Conservation (phyloP, 257 asterid genomes). For the Dorcoceras hygrometricum region DNA sequence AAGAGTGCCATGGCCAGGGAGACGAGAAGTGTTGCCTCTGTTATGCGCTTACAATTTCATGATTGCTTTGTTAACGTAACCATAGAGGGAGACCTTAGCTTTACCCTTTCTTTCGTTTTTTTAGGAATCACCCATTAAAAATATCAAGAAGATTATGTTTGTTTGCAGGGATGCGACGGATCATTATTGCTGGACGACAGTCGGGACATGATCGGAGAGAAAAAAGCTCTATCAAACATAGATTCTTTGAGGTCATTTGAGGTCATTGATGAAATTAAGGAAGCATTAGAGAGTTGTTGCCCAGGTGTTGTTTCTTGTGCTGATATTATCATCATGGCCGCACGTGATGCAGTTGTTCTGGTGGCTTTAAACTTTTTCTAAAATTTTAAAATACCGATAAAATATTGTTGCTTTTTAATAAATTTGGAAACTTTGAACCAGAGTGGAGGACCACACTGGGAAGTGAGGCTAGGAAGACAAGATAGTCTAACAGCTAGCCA, state of each 20-base stretch:
- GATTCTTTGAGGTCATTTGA: slow-evolving; percentile 74
- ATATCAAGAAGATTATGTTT: no score
- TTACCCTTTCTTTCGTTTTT: no score
- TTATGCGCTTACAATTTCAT: slow-evolving; percentile 93
- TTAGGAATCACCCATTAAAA: no score
- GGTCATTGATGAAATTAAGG: slow-evolving; percentile 72
- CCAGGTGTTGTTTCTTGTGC: slow-evolving; percentile 90
- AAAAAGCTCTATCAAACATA: slow-evolving; percentile 65
- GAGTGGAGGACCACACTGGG: slow-evolving; percentile 96
- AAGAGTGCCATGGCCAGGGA: slow-evolving; percentile 61
- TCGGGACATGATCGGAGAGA: slow-evolving; percentile 70
- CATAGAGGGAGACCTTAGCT: no score
- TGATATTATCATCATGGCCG: slow-evolving; percentile 81
- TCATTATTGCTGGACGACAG: slow-evolving; percentile 90
- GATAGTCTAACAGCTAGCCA: slow-evolving; percentile 91
- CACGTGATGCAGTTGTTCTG: slow-evolving; percentile 90
- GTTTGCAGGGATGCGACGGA: slow-evolving; percentile 88
- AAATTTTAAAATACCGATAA: no score
- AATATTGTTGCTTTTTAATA: no score
- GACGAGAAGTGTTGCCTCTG: slow-evolving; percentile 69
- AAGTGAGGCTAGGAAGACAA: slow-evolving; percentile 72
- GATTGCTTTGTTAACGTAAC: slow-evolving; percentile 91
- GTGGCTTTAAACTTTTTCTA: no score
- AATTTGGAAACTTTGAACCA: slow-evolving; percentile 19
- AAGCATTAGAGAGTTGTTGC: slow-evolving; percentile 60